phyloP scores from a whole-genome alignment of 208 protist genomes.

The Eutreptiella sp. region DNA sequence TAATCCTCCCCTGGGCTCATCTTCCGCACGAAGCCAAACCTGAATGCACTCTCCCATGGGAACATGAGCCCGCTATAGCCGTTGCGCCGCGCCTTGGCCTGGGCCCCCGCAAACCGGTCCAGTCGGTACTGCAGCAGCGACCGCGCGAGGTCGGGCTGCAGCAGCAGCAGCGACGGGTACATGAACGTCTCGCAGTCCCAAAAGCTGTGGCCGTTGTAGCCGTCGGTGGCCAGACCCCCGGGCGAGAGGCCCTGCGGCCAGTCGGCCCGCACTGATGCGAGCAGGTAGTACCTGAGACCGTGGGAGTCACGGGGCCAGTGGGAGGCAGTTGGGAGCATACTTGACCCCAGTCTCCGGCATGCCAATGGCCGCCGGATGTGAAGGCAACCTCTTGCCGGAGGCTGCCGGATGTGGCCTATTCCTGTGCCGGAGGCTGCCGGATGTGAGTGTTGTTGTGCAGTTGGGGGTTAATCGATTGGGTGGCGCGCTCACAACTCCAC shows the following conservation, averaged over 20 bases:
- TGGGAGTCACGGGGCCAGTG: too few species aligned
- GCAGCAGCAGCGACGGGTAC: conserved; percentile 28
- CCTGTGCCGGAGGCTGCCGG: too few species aligned
- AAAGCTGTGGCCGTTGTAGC: conserved; percentile 42
- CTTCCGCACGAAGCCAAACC: too few species aligned
- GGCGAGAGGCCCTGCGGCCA: conserved; percentile 25
- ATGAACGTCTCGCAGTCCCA: conserved; percentile 46
- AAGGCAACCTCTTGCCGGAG: too few species aligned
- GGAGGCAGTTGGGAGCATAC: too few species aligned
- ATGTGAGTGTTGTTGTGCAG: too few species aligned
- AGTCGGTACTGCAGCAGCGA: conserved; percentile 38
- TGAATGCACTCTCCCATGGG: conserved; percentile 37
- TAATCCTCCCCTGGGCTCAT: too few species aligned
- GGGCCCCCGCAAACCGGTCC: conserved; percentile 22
- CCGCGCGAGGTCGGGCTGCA: conserved; percentile 29
- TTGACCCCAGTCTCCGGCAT: too few species aligned
- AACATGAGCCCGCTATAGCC: conserved; percentile 34
- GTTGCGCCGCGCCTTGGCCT: conserved; percentile 31
- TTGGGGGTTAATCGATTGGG: too few species aligned
- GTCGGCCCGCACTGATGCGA: conserved; percentile 27
- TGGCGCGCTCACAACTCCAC: too few species aligned
- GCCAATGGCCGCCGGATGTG: too few species aligned
- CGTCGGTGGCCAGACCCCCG: conserved; percentile 32
- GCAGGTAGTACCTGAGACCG: conserved; percentile 40
- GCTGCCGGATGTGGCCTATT: too few species aligned